These are phyloP conservation scores for Ogataea naganishii DNA, from an alignment of 805 yeast species.

Conservation along the genomic window DNA sequence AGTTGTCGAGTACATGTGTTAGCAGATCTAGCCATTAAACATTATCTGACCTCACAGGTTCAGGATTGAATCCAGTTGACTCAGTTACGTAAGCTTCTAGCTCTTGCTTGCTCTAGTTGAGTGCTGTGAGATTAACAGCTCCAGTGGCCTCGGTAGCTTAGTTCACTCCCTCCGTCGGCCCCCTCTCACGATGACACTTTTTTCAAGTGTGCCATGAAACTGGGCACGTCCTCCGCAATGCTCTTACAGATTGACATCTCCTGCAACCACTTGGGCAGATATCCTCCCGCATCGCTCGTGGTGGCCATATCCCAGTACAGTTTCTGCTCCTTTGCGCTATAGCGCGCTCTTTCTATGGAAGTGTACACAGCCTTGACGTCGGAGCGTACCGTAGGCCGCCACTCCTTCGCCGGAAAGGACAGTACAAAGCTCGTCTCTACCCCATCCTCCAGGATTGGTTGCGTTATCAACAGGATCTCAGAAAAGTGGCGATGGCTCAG, in stretches of 20 bases:
- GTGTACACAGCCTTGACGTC: conserved; percentile 21
- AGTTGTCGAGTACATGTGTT: no score
- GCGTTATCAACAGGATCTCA: conserved; percentile 23
- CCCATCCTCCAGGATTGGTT: conserved; percentile 7
- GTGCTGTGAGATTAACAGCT: no score
- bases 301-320: conserved; percentile 31
- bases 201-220: conserved; percentile 13
- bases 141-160: no score
- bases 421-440: conserved; percentile 24
- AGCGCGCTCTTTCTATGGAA: conserved; percentile 25
- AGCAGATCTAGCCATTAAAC: no score
- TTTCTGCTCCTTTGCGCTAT: conserved; percentile 8
- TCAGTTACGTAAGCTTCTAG: no score
- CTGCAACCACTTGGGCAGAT: conserved; percentile 31
- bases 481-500: conserved; percentile 28
- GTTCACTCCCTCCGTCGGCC: no score
- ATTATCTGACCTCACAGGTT: no score
- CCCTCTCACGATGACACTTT: no score
- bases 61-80: no score
- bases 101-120: no score
- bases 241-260: conserved; percentile 29
- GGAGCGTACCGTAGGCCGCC: conserved; percentile 4
- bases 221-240: conserved; percentile 30
- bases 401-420: conserved; percentile 20
- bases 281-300: conserved; percentile 30